Conservation (phyloP, 371 early-diverging fungal genomes). For the Haplosporangium sp. region DNA sequence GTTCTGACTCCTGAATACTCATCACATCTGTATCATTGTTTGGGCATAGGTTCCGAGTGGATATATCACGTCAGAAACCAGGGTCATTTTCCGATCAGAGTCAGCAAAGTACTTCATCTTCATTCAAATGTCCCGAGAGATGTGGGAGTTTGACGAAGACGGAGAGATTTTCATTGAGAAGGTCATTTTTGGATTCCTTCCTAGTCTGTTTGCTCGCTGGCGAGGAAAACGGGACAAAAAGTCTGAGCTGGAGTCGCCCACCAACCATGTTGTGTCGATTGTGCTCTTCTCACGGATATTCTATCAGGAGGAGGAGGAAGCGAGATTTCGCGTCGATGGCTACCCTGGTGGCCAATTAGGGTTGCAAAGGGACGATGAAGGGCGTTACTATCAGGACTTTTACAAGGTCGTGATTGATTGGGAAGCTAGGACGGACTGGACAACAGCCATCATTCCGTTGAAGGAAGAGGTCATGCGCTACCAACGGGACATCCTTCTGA, state of each 20-base stretch:
- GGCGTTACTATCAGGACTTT: conserved; percentile 86
- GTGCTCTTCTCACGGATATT: conserved; percentile 92
- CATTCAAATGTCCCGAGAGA: conserved; percentile 95
- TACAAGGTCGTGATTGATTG: conserved; percentile 95
- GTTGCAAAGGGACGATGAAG: conserved; percentile 59
- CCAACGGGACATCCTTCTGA: conserved; percentile 79
- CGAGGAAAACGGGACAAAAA: conserved; percentile 60
- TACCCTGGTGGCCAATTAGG: conserved; percentile 56
- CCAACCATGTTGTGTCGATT: conserved; percentile 97
- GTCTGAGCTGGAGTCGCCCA: conserved; percentile 61
- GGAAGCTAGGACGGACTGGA: conserved; percentile 93
- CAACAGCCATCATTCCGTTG: conserved; percentile 75
- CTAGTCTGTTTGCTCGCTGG: conserved; percentile 92
- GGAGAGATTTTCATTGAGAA: conserved; percentile 94
- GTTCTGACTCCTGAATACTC: not conserved
- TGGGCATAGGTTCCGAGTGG: conserved; percentile 69
- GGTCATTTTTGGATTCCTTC: conserved; percentile 88
- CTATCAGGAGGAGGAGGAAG: conserved; percentile 69
- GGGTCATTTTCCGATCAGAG: conserved; percentile 93
- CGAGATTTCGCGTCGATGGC: conserved; percentile 62
- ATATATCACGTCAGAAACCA: conserved; percentile 82
- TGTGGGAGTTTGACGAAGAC: conserved; percentile 97
- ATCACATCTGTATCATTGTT: too few relatives aligned
- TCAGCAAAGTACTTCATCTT: conserved; percentile 94
- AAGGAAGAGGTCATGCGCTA: conserved; percentile 87